These are phyloP conservation scores for Raddia distichophylla DNA, from an alignment of 176 grass and related monocot species.

Conservation along the genomic window DNA sequence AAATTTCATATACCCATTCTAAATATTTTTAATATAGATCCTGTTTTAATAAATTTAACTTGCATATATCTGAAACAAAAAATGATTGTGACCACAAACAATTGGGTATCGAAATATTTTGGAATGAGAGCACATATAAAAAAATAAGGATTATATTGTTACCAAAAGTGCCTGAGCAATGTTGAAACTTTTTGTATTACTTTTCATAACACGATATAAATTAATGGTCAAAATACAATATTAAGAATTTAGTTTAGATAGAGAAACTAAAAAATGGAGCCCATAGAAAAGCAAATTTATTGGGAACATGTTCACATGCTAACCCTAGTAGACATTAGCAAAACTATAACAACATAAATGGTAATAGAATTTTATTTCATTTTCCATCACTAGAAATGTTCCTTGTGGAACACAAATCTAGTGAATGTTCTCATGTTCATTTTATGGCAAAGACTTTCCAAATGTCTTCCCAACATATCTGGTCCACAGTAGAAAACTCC, in stretches of 20 bases:
- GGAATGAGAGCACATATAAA: too few species aligned
- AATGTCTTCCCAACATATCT: constrained; percentile 46
- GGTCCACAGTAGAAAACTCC: constrained; percentile 66
- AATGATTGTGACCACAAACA: too few species aligned
- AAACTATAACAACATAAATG: background rate
- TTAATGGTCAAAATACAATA: background rate
- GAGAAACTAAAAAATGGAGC: background rate
- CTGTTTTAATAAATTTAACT: too few species aligned
- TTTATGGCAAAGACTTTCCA: constrained; percentile 48
- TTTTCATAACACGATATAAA: background rate
- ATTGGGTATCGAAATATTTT: too few species aligned
- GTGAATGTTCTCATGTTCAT: constrained; percentile 46
- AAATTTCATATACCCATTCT: too few species aligned
- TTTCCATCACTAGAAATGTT: constrained; percentile 42
- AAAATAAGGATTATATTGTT: too few species aligned
- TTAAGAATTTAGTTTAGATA: background rate
- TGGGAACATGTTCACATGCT: background rate
- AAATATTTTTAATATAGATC: too few species aligned
- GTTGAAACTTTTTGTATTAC: background rate
- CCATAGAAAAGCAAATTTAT: background rate
- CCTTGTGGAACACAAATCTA: constrained; percentile 67
- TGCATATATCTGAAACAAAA: too few species aligned
- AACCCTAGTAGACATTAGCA: background rate
- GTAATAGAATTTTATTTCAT: background rate
- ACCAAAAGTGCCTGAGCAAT: background rate